phyloP scores from a whole-genome alignment of 352 stramenopile species.

The Globisporangium spinosum region DNA sequence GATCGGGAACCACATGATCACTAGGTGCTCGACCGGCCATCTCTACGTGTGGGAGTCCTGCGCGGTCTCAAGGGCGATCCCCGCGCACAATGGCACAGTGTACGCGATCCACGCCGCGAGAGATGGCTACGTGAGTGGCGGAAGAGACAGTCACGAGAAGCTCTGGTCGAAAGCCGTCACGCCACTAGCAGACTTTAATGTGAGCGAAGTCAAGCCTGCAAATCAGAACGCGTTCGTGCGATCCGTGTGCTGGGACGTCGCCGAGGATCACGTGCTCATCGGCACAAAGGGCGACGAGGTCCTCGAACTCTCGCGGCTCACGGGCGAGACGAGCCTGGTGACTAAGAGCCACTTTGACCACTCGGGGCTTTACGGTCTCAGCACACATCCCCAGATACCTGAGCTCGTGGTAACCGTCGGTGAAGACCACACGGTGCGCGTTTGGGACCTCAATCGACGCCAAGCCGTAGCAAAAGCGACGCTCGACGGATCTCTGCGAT shows the following conservation, averaged over 20 bases:
- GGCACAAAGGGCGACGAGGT: slow-evolving; percentile 66
- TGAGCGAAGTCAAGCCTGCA: slow-evolving; percentile 50
- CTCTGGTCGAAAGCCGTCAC: slow-evolving; percentile 52
- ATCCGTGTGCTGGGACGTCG: slow-evolving; percentile 63
- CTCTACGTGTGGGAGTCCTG: slow-evolving; percentile 73
- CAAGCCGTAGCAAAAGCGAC: slow-evolving; percentile 52
- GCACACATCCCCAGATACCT: slow-evolving; percentile 38
- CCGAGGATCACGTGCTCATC: slow-evolving; percentile 66
- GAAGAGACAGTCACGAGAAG: slow-evolving; percentile 65
- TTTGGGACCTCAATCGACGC: slow-evolving; percentile 61
- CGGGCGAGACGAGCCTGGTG: slow-evolving; percentile 51
- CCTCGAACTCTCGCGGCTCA: slow-evolving; percentile 65
- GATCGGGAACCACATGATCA: slow-evolving; percentile 50
- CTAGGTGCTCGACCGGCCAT: slow-evolving; percentile 58
- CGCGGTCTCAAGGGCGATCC: slow-evolving; percentile 47
- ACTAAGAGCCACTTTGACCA: slow-evolving; percentile 62
- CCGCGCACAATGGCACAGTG: slow-evolving; percentile 63
- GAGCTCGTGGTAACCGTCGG: slow-evolving; percentile 66
- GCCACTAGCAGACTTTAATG: slow-evolving; percentile 59
- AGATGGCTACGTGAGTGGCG: slow-evolving; percentile 53
- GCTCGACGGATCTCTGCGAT: slow-evolving; percentile 55
- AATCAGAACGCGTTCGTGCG: slow-evolving; percentile 41
- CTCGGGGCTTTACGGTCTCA: slow-evolving; percentile 45
- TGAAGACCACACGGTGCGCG: slow-evolving; percentile 60
- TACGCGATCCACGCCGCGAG: slow-evolving; percentile 62